Evolutionary conservation across 768 basidiomycete genomes (phyloP), one percentile per base, ranked within the genome.

Genomic region (Macrolepiota dolichaula): DNA sequence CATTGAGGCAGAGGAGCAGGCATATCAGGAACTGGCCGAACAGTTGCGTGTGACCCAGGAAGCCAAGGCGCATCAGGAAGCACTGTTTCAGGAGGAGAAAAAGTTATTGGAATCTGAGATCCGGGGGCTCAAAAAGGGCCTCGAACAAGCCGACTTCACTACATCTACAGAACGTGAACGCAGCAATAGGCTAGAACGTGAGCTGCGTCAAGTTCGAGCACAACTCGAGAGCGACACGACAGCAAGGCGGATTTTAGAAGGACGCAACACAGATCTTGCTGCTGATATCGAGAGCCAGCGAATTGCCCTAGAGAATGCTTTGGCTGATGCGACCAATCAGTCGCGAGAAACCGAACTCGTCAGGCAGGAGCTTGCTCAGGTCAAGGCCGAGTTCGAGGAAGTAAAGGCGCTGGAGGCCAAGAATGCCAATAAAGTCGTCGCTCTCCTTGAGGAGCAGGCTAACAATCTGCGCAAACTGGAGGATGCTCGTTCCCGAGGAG

Each of bases 401-500:
- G 80, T 90, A 50, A 88, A 89, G 70, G 72, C 77, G 11, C 75
- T 91, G 44, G 91, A 92, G 70, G 77, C 78, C 44, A 79, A 83
- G 60, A 87, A 88, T 63, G 78, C 84, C 12, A 76, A 78, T 57
- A 89, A 89, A 67, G 77, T 92, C 13, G 79, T 84, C 7, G 77
- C 76, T 54, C 71, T 95, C 44, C 75, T 94, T 47, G 87, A 88
- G 62, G 92, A 94, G 35, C 90, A 94, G 69, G 86, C 86, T n/a
- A 77, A 75, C 46, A 87, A 85, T 49, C 74, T 94, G 44, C 82
- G 82, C 37, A 85, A 84, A 24, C 76, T 94, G 37, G 91, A 93
- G 67, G 89, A 87, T 57, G 89, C 92, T 5, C 86, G 91, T 47
- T 73, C 81, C 10, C 81, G 88, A 10, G 88, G 89, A 13, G 90